Evolutionary conservation across 176 grass and related monocot species (phyloP).

Genomic region (Coix lacrymajobi): DNA sequence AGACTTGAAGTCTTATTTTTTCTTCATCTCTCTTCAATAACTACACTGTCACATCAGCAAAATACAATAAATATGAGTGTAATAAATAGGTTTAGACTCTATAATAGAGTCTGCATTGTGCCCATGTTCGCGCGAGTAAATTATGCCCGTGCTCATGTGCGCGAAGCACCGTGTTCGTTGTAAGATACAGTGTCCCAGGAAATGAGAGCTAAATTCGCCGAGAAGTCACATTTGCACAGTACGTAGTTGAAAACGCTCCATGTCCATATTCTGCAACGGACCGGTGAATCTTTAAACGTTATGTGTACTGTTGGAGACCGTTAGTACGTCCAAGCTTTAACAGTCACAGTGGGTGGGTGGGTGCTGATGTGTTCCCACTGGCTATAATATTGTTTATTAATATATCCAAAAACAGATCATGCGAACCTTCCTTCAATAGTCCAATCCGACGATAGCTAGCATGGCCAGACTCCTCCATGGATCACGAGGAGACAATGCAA

Average conservation of each 20-base stretch:
- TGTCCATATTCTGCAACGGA: neutral
- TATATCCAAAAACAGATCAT: neutral
- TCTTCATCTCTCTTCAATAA: too few species aligned
- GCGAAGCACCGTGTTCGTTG: neutral
- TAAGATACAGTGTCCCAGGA: slow-evolving; percentile 11
- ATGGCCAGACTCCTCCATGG: neutral
- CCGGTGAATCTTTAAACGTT: neutral
- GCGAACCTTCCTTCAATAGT: slow-evolving; percentile 12
- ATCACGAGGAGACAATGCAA: neutral
- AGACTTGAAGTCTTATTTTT: too few species aligned
- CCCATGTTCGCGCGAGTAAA: too few species aligned
- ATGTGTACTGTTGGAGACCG: slow-evolving; percentile 18
- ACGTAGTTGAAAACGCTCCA: neutral
- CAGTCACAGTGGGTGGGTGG: neutral
- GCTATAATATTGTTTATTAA: neutral
- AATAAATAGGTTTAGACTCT: too few species aligned
- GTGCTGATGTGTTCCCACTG: slow-evolving; percentile 10
- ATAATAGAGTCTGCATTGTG: too few species aligned
- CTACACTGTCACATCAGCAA: too few species aligned
- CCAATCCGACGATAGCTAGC: neutral
- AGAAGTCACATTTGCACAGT: neutral
- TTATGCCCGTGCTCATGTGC: slow-evolving; percentile 38
- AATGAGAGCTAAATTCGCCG: neutral
- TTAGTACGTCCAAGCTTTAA: slow-evolving; percentile 28
- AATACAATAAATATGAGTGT: too few species aligned